phyloP scores from a whole-genome alignment of 441 rosid genomes.

The Mallotus repandus region DNA sequence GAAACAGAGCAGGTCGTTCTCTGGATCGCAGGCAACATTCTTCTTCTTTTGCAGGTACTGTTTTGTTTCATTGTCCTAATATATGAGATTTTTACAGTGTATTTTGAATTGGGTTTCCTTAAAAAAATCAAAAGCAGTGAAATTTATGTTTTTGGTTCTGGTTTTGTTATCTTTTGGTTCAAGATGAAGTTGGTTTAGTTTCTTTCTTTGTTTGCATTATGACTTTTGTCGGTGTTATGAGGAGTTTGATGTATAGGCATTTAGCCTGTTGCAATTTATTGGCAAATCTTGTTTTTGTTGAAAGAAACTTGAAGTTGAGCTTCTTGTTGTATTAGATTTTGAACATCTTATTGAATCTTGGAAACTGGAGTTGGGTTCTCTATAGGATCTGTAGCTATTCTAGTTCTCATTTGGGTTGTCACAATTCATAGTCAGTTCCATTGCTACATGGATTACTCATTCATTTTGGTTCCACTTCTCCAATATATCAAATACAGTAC shows the following conservation, averaged over 20 bases:
- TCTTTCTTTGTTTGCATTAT: not conserved
- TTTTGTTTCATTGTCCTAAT: not conserved
- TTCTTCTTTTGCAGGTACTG: conserved; percentile 19
- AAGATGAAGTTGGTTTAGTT: not conserved
- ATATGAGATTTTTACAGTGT: not conserved
- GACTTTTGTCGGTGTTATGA: not conserved
- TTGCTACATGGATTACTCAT: not conserved
- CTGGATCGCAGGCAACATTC: not conserved
- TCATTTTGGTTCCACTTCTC: not conserved
- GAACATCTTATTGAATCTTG: not conserved
- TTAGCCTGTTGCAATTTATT: not conserved
- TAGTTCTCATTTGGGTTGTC: not conserved
- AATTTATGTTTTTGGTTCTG: not conserved
- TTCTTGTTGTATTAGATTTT: not conserved
- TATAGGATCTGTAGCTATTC: not conserved
- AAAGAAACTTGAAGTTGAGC: not conserved
- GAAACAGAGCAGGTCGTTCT: conserved; percentile 14
- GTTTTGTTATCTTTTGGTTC: not conserved
- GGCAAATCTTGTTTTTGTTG: not conserved
- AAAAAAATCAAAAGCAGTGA: not conserved
- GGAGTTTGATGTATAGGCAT: not conserved
- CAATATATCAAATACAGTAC: not conserved
- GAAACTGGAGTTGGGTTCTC: not conserved
- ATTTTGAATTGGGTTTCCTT: not conserved
- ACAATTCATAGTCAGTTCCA: not conserved